These are phyloP conservation scores for Spiraea crenata DNA, from an alignment of 331 rosid genomes.

Conservation along the genomic window DNA sequence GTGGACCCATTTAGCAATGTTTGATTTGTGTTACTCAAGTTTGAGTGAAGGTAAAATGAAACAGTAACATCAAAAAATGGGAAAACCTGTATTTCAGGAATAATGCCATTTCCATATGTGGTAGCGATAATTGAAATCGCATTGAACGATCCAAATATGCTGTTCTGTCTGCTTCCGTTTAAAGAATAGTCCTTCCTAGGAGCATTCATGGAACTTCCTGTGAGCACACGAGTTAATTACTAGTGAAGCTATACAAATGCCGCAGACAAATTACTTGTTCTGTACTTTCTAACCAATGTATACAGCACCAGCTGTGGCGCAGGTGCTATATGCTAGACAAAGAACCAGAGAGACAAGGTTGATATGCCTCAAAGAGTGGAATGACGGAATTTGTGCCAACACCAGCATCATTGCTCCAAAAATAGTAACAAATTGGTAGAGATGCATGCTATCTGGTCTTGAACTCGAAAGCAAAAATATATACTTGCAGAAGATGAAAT, in stretches of 20 bases:
- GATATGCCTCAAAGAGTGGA: conserved; percentile 20
- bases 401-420: conserved; percentile 13
- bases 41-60: background rate
- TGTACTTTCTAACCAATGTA: background rate
- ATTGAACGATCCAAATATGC: background rate
- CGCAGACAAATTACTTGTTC: background rate
- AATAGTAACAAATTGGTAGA: conserved; percentile 2
- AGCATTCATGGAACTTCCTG: background rate
- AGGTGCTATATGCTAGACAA: conserved; percentile 5
- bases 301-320: conserved; percentile 9
- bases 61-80: too few relatives aligned
- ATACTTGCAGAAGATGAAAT: background rate
- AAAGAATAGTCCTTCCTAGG: conserved; percentile 1
- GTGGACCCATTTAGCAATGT: background rate
- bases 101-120: background rate
- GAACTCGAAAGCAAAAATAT: conserved; percentile 7
- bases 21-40: background rate
- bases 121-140: conserved; percentile 3
- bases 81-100: conserved; percentile 8
- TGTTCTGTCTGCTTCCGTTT: background rate
- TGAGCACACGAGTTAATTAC: background rate
- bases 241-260: background rate
- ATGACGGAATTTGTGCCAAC: conserved; percentile 25
- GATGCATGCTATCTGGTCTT: conserved; percentile 12
- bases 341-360: conserved; percentile 17